Conservation (phyloP, 352 stramenopile species). For the Phytopythium delawarense region DNA sequence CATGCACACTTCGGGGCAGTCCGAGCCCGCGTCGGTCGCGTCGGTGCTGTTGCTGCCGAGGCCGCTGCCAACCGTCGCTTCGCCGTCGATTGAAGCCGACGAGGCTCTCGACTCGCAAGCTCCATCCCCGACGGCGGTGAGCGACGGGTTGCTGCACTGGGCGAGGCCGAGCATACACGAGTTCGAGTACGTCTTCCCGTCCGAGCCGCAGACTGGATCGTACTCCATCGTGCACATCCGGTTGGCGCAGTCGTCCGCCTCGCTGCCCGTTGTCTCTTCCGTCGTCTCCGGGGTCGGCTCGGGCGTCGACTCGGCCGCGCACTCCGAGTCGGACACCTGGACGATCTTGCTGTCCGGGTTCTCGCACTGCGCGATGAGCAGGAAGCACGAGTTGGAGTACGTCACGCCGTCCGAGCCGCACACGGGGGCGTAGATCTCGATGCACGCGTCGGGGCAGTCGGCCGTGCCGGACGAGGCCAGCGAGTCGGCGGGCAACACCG, state of each 20-base stretch:
- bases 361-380: constrained; percentile 28
- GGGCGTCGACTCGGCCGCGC: constrained; percentile 1
- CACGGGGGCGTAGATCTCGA: constrained; percentile 35
- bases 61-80: not conserved
- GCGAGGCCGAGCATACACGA: constrained; percentile 21
- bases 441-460: constrained; percentile 25
- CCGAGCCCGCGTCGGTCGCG: not conserved
- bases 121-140: constrained; percentile 15
- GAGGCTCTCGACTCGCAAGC: constrained; percentile 14
- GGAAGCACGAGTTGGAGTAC: constrained; percentile 36
- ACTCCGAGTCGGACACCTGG: constrained; percentile 17
- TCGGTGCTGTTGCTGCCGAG: not conserved
- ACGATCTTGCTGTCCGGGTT: constrained; percentile 21
- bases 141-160: constrained; percentile 20
- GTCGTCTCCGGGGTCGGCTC: not conserved
- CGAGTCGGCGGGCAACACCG: constrained; percentile 8
- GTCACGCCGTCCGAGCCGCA: constrained; percentile 30
- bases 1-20: constrained; percentile 8
- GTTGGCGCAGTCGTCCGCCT: constrained; percentile 17
- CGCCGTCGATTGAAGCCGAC: not conserved
- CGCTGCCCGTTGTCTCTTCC: not conserved
- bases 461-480: constrained; percentile 8
- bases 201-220: constrained; percentile 29
- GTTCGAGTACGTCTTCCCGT: constrained; percentile 42
- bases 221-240: constrained; percentile 23